These are phyloP conservation scores for Eimeria acervulina DNA, from an alignment of 169 alveolate genomes.

Conservation along the genomic window DNA sequence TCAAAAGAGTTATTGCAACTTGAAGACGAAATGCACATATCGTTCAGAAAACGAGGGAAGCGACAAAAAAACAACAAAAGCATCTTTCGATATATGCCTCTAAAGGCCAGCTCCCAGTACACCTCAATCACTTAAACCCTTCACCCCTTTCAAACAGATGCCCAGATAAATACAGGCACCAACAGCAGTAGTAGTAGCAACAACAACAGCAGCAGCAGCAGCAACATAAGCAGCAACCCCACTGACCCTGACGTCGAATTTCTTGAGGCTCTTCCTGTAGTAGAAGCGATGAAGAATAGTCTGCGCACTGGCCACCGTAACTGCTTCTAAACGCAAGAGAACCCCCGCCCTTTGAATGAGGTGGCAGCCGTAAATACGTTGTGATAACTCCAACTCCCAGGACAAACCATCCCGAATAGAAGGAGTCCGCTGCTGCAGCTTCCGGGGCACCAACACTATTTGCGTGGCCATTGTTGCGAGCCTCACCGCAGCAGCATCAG, in stretches of 20 bases:
- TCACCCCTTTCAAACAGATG: not conserved
- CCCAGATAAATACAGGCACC: not conserved
- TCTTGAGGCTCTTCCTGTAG: constrained; percentile 90
- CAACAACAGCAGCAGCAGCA: constrained; percentile 12
- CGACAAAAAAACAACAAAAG: not conserved
- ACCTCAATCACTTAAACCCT: not conserved
- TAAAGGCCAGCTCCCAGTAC: not conserved
- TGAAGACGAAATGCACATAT: no score
- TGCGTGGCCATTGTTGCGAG: constrained; percentile 68
- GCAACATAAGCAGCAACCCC: not conserved
- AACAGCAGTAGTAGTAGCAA: not conserved
- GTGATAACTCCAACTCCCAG: constrained; percentile 84
- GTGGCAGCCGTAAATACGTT: constrained; percentile 89
- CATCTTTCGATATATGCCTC: not conserved
- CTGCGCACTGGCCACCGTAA: constrained; percentile 93
- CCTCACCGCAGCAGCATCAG: constrained; percentile 20
- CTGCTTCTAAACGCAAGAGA: constrained; percentile 91
- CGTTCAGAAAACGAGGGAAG: not conserved
- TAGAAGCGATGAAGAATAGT: constrained; percentile 94
- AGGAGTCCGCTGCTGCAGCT: constrained; percentile 85
- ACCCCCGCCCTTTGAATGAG: constrained; percentile 93
- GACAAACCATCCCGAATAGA: constrained; percentile 86
- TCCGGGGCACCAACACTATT: constrained; percentile 74
- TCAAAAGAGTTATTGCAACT: not conserved
- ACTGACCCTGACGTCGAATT: constrained; percentile 92